Percentiles rank a stretch among this genome's conserved stretches.
Conservation (phyloP, 108 stramenopile species). For the Fragilariopsis cylindrus region DNA sequence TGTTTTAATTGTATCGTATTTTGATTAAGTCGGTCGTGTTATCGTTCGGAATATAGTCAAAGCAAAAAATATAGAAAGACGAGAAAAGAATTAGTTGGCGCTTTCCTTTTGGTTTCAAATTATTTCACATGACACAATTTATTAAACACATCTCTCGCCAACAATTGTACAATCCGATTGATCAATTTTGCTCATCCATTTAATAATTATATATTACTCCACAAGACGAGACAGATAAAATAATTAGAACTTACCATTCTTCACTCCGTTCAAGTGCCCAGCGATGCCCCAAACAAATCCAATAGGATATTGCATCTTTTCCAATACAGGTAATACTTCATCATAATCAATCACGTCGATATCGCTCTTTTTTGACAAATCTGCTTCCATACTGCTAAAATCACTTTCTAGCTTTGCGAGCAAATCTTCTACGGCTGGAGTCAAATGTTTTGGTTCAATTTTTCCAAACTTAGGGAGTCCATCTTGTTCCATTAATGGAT, state of each 20-base stretch:
- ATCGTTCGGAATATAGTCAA: no score
- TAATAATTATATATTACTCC: background rate
- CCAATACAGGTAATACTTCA: slow-evolving; percentile 77
- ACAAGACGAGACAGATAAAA: background rate
- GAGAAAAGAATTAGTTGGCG: background rate
- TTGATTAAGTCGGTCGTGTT: background rate
- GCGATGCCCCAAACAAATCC: slow-evolving; percentile 97
- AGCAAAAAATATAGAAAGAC: background rate
- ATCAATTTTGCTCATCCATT: background rate
- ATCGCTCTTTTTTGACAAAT: slow-evolving; percentile 25
- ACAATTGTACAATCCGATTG: no score
- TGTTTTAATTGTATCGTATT: background rate
- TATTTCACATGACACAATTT: no score
- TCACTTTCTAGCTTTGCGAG: slow-evolving; percentile 67
- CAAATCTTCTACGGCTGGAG: slow-evolving; percentile 78
- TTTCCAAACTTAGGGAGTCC: slow-evolving; percentile 84
- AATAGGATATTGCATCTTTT: slow-evolving; percentile 72
- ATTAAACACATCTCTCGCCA: no score
- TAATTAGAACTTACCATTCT: slow-evolving; percentile 60
- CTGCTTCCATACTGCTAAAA: slow-evolving; percentile 68
- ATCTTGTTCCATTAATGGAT: slow-evolving; percentile 83
- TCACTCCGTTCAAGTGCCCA: slow-evolving; percentile 95
- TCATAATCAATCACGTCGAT: slow-evolving; percentile 42
- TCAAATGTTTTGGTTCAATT: slow-evolving; percentile 79
- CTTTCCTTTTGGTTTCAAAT: no score